These are phyloP conservation scores for Ogataea neopini DNA, from an alignment of 805 yeast species.

Conservation along the genomic window DNA sequence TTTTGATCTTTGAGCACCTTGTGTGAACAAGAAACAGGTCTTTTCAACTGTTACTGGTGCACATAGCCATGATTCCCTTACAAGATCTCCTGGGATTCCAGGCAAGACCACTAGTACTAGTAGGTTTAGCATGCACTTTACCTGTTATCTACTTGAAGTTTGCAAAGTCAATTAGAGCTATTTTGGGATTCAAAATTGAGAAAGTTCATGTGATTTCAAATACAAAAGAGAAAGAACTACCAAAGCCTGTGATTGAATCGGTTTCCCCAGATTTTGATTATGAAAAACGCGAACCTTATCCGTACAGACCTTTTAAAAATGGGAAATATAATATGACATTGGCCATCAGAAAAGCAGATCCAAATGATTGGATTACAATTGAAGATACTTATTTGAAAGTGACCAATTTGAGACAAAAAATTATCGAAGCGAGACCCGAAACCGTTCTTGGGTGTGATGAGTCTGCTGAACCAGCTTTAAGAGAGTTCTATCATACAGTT, in stretches of 20 bases:
- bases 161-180: conserved; percentile 1
- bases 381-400: conserved; percentile 58
- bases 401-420: conserved; percentile 41
- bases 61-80: not conserved
- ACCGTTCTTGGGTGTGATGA: conserved; percentile 38
- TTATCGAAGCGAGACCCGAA: conserved; percentile 34
- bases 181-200: conserved; percentile 1
- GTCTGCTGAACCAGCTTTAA: conserved; percentile 38
- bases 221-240: conserved; percentile 8
- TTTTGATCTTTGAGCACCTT: too few relatives aligned
- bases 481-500: conserved; percentile 47
- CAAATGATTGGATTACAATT: conserved; percentile 59
- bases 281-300: conserved; percentile 42
- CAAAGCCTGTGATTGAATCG: conserved; percentile 30
- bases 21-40: not conserved
- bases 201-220: not conserved
- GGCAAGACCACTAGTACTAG: conserved; percentile 9
- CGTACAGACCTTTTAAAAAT: conserved; percentile 49
- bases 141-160: conserved; percentile 10
- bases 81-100: conserved; percentile 6
- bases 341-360: conserved; percentile 52
- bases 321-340: conserved; percentile 59
- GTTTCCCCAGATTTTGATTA: conserved; percentile 44
- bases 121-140: conserved; percentile 9
- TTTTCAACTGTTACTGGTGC: too few relatives aligned